Base-by-base conservation (phyloP, 352 stramenopile genomes). In the Saprolegnia parasitica region DNA sequence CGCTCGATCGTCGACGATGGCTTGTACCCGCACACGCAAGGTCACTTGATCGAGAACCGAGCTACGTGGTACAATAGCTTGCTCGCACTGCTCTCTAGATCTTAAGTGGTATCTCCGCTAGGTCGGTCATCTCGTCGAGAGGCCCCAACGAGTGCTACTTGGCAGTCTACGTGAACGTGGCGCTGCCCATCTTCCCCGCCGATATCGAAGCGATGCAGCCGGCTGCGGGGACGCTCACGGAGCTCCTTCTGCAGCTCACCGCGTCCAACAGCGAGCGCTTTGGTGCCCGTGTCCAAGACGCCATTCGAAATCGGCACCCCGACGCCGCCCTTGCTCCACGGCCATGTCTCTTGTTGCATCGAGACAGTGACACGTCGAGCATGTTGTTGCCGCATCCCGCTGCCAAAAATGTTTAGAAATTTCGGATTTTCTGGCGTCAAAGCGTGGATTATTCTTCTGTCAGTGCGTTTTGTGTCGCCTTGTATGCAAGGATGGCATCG, bases 21-120 rank as follows among this genome's bases (percentile, higher is more conserved):
- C 8, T 1, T 60, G 2, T 60, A 13, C 35, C 52, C 52, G 11
- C 24, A 60, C 20, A 20, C 13, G 16, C 13, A 2, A 60, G 35
- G 52, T 3, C 13, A 60, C 24, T 60, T 60, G 52, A 24, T 60
- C 35, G 52, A 60, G 20, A 60, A 60, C 35, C 52, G 52, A 16
- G 20, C 35, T 11, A 40, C 52, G 13, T 60, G 52, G 52, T 60
- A 35, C 5, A 26, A n/a, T n/a, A n/a, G n/a, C n/a, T n/a, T n/a
- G n/a, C n/a, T n/a, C n/a, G n/a, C n/a, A n/a, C n/a, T n/a, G n/a
- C n/a, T n/a, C n/a, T n/a, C n/a, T n/a, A n/a, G n/a, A n/a, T n/a
- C n/a, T n/a, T n/a, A n/a, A n/a, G n/a, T n/a, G n/a, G n/a, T n/a
- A n/a, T n/a, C n/a, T n/a, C n/a, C n/a, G n/a, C n/a, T 60, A 60